Conservation (phyloP, 768 basidiomycete species). For the Lyophyllum decastes region DNA sequence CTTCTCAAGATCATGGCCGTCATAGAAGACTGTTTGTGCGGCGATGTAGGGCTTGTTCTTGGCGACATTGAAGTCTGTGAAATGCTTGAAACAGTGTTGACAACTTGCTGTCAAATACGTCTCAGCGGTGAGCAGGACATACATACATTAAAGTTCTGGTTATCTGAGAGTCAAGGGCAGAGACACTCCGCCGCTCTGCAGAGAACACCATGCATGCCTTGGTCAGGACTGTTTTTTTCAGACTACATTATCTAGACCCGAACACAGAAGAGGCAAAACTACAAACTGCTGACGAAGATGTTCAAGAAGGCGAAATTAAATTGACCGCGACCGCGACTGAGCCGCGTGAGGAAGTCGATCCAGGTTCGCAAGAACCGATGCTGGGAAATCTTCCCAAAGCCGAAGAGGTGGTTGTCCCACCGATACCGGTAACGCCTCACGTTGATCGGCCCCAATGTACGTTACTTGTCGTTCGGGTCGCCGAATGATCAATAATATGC, state of each 20-base stretch:
- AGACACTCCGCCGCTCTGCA: constrained; percentile 83
- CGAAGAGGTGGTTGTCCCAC: constrained; percentile 13
- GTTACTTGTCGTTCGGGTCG: constrained; percentile 17
- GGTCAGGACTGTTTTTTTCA: constrained; percentile 78
- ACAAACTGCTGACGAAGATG: constrained; percentile 46
- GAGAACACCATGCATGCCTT: constrained; percentile 89
- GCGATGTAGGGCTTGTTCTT: constrained; percentile 65
- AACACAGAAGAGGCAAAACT: constrained; percentile 69
- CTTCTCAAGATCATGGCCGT: constrained; percentile 89
- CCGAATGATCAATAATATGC: neutral
- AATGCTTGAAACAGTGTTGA: constrained; percentile 96
- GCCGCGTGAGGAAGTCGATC: constrained; percentile 19
- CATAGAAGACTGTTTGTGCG: constrained; percentile 80
- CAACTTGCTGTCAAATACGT: constrained; percentile 95
- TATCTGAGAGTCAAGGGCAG: constrained; percentile 38
- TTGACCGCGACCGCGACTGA: constrained; percentile 31
- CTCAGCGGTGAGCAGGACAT: constrained; percentile 74
- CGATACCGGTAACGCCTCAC: constrained; percentile 24
- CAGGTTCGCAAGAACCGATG: constrained; percentile 17
- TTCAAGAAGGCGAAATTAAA: constrained; percentile 25
- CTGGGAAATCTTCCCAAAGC: constrained; percentile 8
- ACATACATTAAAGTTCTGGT: neutral
- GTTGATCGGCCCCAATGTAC: constrained; percentile 43
- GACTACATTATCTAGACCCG: constrained; percentile 69
- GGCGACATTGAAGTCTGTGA: constrained; percentile 97